Evolutionary conservation across 805 yeast genomes (phyloP).

Genomic region (Kuraishia ogatae): DNA sequence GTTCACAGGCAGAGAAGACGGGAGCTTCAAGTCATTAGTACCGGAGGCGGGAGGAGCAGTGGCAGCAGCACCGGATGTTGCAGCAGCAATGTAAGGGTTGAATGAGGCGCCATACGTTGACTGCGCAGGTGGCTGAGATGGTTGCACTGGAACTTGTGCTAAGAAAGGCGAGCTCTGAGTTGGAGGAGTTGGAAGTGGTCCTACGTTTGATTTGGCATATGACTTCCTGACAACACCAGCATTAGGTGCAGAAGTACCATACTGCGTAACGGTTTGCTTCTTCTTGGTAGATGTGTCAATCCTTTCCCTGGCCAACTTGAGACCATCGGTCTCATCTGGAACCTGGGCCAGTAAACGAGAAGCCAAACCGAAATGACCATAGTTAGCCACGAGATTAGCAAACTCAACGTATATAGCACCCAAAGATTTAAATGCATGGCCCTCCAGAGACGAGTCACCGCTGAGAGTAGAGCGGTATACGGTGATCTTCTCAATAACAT

Average conservation of each 20-base stretch:
- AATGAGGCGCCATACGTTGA: neutral
- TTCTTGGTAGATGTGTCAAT: constrained; percentile 56
- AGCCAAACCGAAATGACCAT: constrained; percentile 81
- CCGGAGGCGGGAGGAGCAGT: neutral
- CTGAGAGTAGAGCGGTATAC: constrained; percentile 53
- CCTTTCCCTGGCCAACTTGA: constrained; percentile 69
- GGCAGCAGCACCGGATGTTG: constrained; percentile 3
- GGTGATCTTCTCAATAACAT: constrained; percentile 76
- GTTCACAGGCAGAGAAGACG: constrained; percentile 3
- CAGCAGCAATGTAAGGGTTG: constrained; percentile 2
- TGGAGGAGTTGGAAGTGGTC: constrained; percentile 4
- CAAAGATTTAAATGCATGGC: constrained; percentile 38
- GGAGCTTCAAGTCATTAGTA: constrained; percentile 4
- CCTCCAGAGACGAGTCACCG: constrained; percentile 22
- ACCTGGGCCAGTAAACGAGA: constrained; percentile 55
- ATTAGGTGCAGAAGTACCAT: constrained; percentile 1
- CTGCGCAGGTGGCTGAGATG: neutral
- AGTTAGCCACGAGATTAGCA: constrained; percentile 68
- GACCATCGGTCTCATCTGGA: constrained; percentile 68
- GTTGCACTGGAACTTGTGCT: constrained; percentile 1
- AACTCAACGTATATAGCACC: constrained; percentile 71
- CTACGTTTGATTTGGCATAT: constrained; percentile 1
- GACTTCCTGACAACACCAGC: neutral
- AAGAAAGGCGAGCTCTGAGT: constrained; percentile 6
- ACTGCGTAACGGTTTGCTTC: constrained; percentile 1